phyloP scores from a whole-genome alignment of 2,329 filamentous ascomycete genomes.

The Curvularia lunata region DNA sequence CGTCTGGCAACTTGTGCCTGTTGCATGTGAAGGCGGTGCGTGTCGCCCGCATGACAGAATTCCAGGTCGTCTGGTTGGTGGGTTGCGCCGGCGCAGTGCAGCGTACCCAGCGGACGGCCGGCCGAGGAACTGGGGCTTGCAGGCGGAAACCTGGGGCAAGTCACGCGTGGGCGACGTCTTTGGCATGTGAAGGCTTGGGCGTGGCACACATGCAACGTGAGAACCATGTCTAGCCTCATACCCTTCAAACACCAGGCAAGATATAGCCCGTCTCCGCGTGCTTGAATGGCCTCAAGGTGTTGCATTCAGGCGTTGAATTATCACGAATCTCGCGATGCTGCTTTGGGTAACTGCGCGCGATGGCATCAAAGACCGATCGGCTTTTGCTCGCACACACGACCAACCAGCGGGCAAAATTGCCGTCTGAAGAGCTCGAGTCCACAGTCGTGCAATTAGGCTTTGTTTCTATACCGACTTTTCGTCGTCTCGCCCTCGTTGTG shows the following conservation, averaged over 20 bases:
- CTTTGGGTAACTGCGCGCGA: slow-evolving; percentile 30
- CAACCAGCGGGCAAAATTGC: slow-evolving; percentile 29
- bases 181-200: slow-evolving; percentile 34
- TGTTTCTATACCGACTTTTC: slow-evolving; percentile 4
- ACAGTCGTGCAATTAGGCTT: not conserved
- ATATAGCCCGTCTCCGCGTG: not conserved
- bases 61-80: slow-evolving; percentile 14
- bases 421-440: slow-evolving; percentile 15
- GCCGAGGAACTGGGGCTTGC: slow-evolving; percentile 15
- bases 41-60: slow-evolving; percentile 22
- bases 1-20: not conserved
- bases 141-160: slow-evolving; percentile 29
- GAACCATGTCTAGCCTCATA: slow-evolving; percentile 1
- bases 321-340: slow-evolving; percentile 9
- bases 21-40: slow-evolving; percentile 35
- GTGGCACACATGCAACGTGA: slow-evolving; percentile 15
- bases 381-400: slow-evolving; percentile 27
- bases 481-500: not conserved
- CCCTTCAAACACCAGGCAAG: not conserved
- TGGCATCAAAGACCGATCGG: slow-evolving; percentile 34
- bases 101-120: slow-evolving; percentile 11
- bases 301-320: not conserved
- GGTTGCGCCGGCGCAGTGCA: slow-evolving; percentile 10
- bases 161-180: slow-evolving; percentile 20
- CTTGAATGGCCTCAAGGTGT: not conserved